Conservation (phyloP, 2,329 filamentous ascomycete genomes). For the Aspergillus melleus region DNA sequence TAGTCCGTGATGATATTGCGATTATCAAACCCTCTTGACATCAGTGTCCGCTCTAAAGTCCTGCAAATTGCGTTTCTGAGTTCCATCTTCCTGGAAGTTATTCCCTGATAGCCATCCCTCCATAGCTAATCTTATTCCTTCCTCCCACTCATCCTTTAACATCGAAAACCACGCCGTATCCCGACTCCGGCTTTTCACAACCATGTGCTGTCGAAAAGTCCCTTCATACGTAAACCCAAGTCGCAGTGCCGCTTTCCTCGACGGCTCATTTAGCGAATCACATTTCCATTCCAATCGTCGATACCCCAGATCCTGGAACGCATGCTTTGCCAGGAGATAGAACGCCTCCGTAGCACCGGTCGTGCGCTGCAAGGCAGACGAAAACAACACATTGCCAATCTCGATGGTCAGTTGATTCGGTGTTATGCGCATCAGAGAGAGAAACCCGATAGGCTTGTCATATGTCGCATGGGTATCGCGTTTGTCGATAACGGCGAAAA, state of each 20-base stretch:
- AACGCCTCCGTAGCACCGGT: not conserved
- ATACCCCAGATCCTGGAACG: slow-evolving; percentile 57
- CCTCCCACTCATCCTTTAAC: slow-evolving; percentile 60
- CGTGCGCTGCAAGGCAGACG: not conserved
- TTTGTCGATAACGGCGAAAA: not conserved
- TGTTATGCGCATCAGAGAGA: not conserved
- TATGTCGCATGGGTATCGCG: too few species aligned
- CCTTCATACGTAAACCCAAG: slow-evolving; percentile 63
- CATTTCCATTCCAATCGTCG: slow-evolving; percentile 66
- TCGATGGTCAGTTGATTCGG: not conserved
- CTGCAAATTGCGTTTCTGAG: slow-evolving; percentile 40
- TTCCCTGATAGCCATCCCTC: slow-evolving; percentile 56
- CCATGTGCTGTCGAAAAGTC: slow-evolving; percentile 61
- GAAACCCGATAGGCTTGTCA: not conserved
- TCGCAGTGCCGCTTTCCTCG: slow-evolving; percentile 55
- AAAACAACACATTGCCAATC: not conserved
- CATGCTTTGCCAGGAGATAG: slow-evolving; percentile 46
- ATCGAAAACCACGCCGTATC: slow-evolving; percentile 65
- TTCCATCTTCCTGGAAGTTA: slow-evolving; percentile 58
- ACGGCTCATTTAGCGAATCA: slow-evolving; percentile 56
- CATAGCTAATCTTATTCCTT: slow-evolving; percentile 54
- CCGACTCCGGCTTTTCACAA: slow-evolving; percentile 56
- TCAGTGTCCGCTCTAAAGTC: too few species aligned
- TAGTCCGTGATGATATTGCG: too few species aligned
- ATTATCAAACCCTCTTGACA: too few species aligned